Conservation (phyloP, 2,329 filamentous ascomycete species). For the Ophiostoma quercus region DNA sequence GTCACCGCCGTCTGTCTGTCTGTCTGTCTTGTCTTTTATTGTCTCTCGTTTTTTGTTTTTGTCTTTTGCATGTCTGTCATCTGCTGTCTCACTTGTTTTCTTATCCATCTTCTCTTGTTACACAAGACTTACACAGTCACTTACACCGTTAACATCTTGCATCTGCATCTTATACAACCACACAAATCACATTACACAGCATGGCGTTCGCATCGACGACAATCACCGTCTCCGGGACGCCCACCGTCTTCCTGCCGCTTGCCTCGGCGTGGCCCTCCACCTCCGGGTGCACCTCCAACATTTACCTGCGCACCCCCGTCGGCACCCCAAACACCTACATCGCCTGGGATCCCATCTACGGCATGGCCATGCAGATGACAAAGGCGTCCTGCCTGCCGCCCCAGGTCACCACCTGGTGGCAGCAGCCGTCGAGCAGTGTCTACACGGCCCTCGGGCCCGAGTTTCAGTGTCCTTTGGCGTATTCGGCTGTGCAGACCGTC, state of each 20-base stretch:
- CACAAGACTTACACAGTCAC: too few species aligned
- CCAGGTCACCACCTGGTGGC: background rate
- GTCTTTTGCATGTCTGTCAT: too few species aligned
- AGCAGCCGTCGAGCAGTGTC: background rate
- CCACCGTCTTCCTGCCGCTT: slow-evolving; percentile 22
- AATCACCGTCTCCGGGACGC: slow-evolving; percentile 22
- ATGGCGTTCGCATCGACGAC: slow-evolving; percentile 13
- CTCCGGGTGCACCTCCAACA: slow-evolving; percentile 20
- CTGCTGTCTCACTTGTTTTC: too few species aligned
- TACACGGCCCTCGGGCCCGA: slow-evolving; percentile 16
- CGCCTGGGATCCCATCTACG: slow-evolving; percentile 19
- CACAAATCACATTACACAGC: slow-evolving; percentile 4
- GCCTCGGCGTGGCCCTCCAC: slow-evolving; percentile 18
- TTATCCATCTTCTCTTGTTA: too few species aligned
- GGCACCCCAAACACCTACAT: slow-evolving; percentile 19
- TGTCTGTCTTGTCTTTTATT: background rate
- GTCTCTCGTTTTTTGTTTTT: background rate
- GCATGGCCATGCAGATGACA: background rate
- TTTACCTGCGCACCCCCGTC: slow-evolving; percentile 21
- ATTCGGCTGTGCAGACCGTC: slow-evolving; percentile 18
- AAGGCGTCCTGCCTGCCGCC: background rate
- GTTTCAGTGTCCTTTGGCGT: slow-evolving; percentile 19
- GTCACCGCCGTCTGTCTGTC: background rate
- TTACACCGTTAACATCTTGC: too few species aligned
- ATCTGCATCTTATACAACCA: too few species aligned